Percentiles rank a stretch among this genome's conserved stretches.
phyloP scores from a whole-genome alignment of 2,329 filamentous ascomycete species.

The Sclerotinia spermophila region DNA sequence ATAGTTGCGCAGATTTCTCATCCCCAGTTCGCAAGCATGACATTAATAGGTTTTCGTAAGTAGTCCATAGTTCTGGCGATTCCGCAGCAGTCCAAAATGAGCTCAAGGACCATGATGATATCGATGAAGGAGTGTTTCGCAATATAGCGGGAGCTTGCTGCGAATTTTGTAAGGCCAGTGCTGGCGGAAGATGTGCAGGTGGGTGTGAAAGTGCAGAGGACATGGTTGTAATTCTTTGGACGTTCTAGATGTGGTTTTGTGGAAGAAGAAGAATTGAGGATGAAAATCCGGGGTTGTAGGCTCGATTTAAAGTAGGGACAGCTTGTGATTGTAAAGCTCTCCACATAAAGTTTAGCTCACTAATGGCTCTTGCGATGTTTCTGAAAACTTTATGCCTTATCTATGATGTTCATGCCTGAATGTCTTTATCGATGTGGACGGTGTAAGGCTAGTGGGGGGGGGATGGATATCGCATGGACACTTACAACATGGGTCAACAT shows the following conservation, averaged over 20 bases:
- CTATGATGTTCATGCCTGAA: not conserved
- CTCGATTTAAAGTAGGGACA: constrained; percentile 3
- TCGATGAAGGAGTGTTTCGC: constrained; percentile 50
- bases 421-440: not conserved
- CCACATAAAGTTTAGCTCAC: constrained; percentile 5
- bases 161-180: constrained; percentile 54
- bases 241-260: constrained; percentile 8
- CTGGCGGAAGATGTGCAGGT: constrained; percentile 53
- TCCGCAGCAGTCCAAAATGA: constrained; percentile 59
- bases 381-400: constrained; percentile 2
- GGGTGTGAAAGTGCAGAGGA: constrained; percentile 53
- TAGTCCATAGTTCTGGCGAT: constrained; percentile 75
- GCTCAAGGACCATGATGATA: constrained; percentile 51
- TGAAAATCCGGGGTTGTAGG: constrained; percentile 5
- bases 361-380: not conserved
- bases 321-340: constrained; percentile 10
- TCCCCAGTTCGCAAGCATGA: constrained; percentile 82
- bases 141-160: constrained; percentile 58
- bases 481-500: not conserved
- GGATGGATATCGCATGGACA: constrained; percentile 1
- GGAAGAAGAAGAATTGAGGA: not conserved
- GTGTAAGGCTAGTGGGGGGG: constrained; percentile 5
- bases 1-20: constrained; percentile 69
- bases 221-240: constrained; percentile 40
- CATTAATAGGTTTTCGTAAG: constrained; percentile 82